Evolutionary conservation across 495 filamentous ascomycete genomes (phyloP), one percentile per base, ranked within the genome.

Genomic region (Neurospora discreta): DNA sequence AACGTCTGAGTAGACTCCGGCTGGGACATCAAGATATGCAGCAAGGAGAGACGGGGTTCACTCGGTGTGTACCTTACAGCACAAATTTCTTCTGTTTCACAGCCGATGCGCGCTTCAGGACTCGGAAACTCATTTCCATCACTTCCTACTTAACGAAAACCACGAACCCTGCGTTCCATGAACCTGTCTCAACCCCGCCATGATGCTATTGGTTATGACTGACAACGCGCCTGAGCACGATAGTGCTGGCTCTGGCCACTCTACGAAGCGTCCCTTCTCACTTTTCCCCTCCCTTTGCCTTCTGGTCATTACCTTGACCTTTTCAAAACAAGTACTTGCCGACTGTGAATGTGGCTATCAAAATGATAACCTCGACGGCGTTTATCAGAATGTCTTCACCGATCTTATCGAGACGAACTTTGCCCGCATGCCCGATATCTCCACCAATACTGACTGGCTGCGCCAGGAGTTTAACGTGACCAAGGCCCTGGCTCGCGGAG

Each of bases 321-420:
- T 77, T 33, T 40, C 52, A 23, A 40, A 38, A 11, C 44, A 71
- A 8, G 72, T 71, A 58, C 38, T 70, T 68, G 88, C 89, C 16
- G 82, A 85, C 73, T 93, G 91, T 82, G 89, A 92, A 78, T 94
- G 91, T 77, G 91, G 92, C 41, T 93, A 92, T 77, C 77, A 80
- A 39, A 75, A 79, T 36, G 52, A 65, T 44, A 77, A 43, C 69
- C 76, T 77, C 68, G 33, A 52, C 60, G 78, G 78, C 43, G 80
- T 85, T 69, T 85, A 85, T 42, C 67, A 75, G 18, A 71, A 72
- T 20, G 74, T 91, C 65, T 92, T 89, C 77, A 93, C 91, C 26
- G 88, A 93, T 70, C 69, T 90, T 10, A 74, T 91, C 71, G 90
- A 93, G 74, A 88, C 87, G 13, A 88, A 93, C 79, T 93, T 93